These are phyloP conservation scores for Penicillium canariense DNA, from an alignment of 495 filamentous ascomycete species.

Conservation along the genomic window DNA sequence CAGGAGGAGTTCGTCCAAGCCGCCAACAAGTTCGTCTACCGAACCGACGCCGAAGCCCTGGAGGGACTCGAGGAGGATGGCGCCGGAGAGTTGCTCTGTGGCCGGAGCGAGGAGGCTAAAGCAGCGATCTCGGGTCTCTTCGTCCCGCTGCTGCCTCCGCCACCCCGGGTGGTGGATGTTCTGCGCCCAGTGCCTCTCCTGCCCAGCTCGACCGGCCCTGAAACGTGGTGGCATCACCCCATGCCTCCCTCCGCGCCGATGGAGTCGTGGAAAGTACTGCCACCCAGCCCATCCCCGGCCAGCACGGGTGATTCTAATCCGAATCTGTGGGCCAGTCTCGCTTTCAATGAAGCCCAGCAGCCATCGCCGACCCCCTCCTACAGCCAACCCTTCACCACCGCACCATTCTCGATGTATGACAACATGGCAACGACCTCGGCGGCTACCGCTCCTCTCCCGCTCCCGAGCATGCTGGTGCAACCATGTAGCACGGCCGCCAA, in stretches of 20 bases:
- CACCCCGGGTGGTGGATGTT: conserved; percentile 88
- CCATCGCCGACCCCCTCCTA: conserved; percentile 74
- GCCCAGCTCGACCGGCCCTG: conserved; percentile 76
- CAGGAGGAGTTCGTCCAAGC: conserved; percentile 98
- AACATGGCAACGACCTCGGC: conserved; percentile 61
- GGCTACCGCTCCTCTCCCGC: conserved; percentile 67
- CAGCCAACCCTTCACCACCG: conserved; percentile 74
- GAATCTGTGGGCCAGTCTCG: conserved; percentile 78
- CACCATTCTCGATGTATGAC: conserved; percentile 68
- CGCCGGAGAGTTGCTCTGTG: conserved; percentile 86
- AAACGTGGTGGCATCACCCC: conserved; percentile 73
- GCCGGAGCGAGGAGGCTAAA: conserved; percentile 93
- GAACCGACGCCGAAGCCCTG: conserved; percentile 82
- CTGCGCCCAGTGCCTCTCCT: conserved; percentile 81
- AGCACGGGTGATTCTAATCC: conserved; percentile 67
- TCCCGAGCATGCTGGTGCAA: conserved; percentile 85
- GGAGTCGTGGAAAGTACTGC: conserved; percentile 90
- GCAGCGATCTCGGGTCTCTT: conserved; percentile 79
- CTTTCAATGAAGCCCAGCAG: conserved; percentile 64
- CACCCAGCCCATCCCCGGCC: conserved; percentile 77
- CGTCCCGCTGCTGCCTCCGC: conserved; percentile 86
- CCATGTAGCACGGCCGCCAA: conserved; percentile 72
- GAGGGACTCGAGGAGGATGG: conserved; percentile 98
- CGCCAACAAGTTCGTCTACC: conserved; percentile 95
- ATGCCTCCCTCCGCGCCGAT: conserved; percentile 63